phyloP scores from a whole-genome alignment of 148 eudicot species.

The Drosera capensis region DNA sequence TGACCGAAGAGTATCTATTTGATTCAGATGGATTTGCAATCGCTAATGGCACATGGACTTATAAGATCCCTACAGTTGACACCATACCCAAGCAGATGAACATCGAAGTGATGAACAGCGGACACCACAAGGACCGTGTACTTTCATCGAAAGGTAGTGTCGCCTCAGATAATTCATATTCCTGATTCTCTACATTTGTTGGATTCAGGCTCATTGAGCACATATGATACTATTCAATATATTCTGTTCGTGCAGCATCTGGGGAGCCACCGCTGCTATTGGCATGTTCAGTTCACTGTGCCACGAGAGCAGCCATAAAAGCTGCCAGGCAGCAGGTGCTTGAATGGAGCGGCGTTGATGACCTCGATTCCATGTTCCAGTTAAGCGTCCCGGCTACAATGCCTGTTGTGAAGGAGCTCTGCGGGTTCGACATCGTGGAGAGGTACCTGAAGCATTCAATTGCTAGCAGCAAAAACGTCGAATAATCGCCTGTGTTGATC shows the following conservation, averaged over 20 bases:
- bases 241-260: constrained; percentile 49
- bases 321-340: constrained; percentile 64
- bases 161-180: too few species aligned
- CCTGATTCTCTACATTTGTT: too few species aligned
- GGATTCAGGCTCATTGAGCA: background rate
- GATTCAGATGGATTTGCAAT: constrained; percentile 57
- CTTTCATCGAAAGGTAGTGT: constrained; percentile 83
- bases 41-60: constrained; percentile 69
- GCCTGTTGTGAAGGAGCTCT: constrained; percentile 79
- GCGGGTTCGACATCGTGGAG: constrained; percentile 63
- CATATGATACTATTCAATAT: background rate
- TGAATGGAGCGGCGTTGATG: constrained; percentile 42
- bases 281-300: constrained; percentile 83
- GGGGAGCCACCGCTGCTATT: constrained; percentile 91
- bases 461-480: background rate
- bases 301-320: constrained; percentile 67
- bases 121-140: constrained; percentile 56
- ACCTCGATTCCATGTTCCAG: constrained; percentile 26
- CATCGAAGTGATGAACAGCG: constrained; percentile 62
- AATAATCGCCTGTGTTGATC: background rate
- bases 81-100: constrained; percentile 64
- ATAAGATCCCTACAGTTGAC: constrained; percentile 87
- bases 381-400: constrained; percentile 77
- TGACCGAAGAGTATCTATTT: constrained; percentile 59
- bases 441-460: constrained; percentile 32